Base-by-base conservation (phyloP, 2,329 filamentous ascomycete genomes). In the Ceratocystis smalleyi region DNA sequence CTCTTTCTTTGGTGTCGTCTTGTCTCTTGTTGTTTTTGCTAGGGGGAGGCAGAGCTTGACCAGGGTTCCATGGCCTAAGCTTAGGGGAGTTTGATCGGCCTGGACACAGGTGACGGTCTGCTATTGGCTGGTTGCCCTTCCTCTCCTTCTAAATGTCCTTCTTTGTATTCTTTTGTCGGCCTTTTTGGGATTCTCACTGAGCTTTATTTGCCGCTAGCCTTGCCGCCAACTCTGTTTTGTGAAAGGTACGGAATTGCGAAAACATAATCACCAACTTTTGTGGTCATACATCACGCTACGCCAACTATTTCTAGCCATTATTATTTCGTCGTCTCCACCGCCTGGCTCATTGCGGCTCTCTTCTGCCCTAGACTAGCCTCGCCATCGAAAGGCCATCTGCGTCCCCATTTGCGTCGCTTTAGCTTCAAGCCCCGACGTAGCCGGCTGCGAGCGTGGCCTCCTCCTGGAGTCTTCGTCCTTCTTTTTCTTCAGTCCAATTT, bases 191-290 rank as follows among this genome's bases (percentile, higher is more conserved):
- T 45, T 30, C 6, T 3, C 40, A 10, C 6, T 40, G n/a, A 32
- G 54, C 54, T 57, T 57, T 57, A 57, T 57, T 32, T 57, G 54
- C 54, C 54, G 32, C 27, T 61, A 61, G 59, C 43, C 40, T 32
- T 45, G 15, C 35, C 43, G 19, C 19, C 40, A 30, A 47, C 43
- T 61, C 45, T 47, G n/a, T n/a, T 61, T 32, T 61, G 35, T 15
- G 35, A 40, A 51, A 15, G 22, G 22, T 19, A 51, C 54, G 54
- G 32, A 57, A 35, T 15, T 30, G 27, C 47, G 8, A 51, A 15
- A 51, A 51, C 47, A 51, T n/a, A 51, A 51, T 51, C 47, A 51
- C 47, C 47, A 51, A 19, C 47, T 51, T 15, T 24, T 24, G 2
- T 24, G 24, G 47, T 12, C 47, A 51, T 22, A 51, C 47, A 51